Evolutionary conservation across 768 basidiomycete genomes (phyloP).

Genomic region (Xanthoconium stramineum): DNA sequence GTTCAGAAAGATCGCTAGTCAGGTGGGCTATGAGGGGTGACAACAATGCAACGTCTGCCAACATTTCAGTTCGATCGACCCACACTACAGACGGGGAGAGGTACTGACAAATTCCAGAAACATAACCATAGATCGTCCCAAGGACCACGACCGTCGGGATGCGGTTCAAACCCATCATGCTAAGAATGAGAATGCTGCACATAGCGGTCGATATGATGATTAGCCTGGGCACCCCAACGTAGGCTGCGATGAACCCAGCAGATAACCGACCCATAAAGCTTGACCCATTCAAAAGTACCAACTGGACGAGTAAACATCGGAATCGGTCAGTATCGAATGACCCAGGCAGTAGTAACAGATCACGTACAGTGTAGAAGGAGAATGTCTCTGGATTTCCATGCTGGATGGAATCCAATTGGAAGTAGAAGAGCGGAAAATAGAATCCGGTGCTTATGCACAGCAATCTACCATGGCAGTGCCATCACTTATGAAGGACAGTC

Average conservation of each 20-base stretch:
- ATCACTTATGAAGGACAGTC: not conserved
- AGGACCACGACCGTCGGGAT: constrained; percentile 37
- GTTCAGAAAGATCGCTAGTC: constrained; percentile 44
- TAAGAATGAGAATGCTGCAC: constrained; percentile 40
- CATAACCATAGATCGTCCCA: constrained; percentile 45
- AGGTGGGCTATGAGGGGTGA: constrained; percentile 43
- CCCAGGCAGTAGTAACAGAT: not conserved
- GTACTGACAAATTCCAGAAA: constrained; percentile 40
- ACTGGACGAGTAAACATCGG: constrained; percentile 21
- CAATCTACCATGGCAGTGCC: constrained; percentile 3
- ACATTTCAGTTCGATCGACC: not conserved
- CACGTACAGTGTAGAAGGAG: constrained; percentile 53
- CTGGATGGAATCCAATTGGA: constrained; percentile 51
- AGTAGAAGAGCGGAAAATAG: constrained; percentile 53
- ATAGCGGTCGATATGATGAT: constrained; percentile 34
- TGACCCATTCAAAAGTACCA: constrained; percentile 52
- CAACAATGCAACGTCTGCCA: constrained; percentile 36
- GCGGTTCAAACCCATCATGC: constrained; percentile 39
- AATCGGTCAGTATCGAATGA: not conserved
- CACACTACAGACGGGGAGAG: not conserved
- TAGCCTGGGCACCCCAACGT: constrained; percentile 43
- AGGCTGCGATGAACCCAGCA: constrained; percentile 40
- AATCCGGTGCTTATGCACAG: constrained; percentile 35
- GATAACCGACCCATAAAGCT: constrained; percentile 50
- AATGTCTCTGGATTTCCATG: constrained; percentile 44